These are phyloP conservation scores for Dalbergia cultrata DNA, from an alignment of 306 rosid genomes.

Conservation along the genomic window DNA sequence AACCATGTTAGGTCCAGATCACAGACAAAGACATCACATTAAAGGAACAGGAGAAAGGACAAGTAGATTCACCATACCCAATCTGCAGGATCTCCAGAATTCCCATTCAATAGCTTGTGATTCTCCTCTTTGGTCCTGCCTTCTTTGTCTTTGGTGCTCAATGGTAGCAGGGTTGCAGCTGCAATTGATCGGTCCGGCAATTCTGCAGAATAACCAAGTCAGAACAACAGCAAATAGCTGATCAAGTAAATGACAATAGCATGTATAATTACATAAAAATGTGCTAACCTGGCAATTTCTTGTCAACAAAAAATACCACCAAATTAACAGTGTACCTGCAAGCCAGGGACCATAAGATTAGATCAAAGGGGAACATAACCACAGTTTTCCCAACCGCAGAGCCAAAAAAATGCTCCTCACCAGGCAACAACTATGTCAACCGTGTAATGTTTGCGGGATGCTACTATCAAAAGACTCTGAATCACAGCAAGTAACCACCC, in stretches of 20 bases:
- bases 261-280: not conserved
- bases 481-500: conserved; percentile 86
- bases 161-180: conserved; percentile 66
- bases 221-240: conserved; percentile 36
- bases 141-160: conserved; percentile 82
- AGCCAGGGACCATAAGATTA: conserved; percentile 37
- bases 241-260: conserved; percentile 31
- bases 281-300: conserved; percentile 81
- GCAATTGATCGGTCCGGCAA: conserved; percentile 87
- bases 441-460: conserved; percentile 98
- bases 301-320: conserved; percentile 90
- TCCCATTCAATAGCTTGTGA: conserved; percentile 93
- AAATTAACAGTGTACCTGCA: conserved; percentile 97
- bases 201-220: conserved; percentile 63
- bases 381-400: not conserved
- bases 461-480: conserved; percentile 92
- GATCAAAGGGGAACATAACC: conserved; percentile 1
- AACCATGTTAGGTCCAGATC: conserved; percentile 42
- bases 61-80: conserved; percentile 64
- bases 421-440: conserved; percentile 99
- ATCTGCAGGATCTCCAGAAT: conserved; percentile 83
- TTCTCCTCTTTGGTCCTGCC: conserved; percentile 83
- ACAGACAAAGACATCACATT: conserved; percentile 39
- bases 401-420: conserved; percentile 52
- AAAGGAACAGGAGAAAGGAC: conserved; percentile 31